Evolutionary conservation across 2,329 filamentous ascomycete genomes (phyloP), one percentile per base, ranked within the genome.

Genomic region (Aspergillus japonicus): DNA sequence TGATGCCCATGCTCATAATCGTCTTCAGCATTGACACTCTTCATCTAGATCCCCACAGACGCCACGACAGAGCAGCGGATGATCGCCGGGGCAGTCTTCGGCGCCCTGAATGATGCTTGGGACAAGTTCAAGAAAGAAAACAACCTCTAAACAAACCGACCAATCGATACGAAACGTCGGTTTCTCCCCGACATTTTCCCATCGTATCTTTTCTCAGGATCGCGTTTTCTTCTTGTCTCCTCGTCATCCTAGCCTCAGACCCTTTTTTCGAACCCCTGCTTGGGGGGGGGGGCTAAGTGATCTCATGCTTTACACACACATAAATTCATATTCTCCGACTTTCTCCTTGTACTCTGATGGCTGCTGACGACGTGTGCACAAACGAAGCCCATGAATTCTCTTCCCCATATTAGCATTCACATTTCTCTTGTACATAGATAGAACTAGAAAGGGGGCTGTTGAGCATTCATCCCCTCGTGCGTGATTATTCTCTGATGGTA

Each of bases 31-130:
- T n/a, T 48, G 10, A 11, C 19, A 11, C 14, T 48, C 54, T 47
- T 31, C 29, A 31, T n/a, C 24, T 62, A 86, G 86, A 85, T 89
- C 54, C 77, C 86, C 4, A 85, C 84, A 62, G 78, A 79, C 56
- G 86, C 86, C n/a, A 87, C 85, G 2, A 88, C 85, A 0, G 86
- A 89, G 68, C 86, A 89, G 71, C 80, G 80, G 58, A 89, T 89
- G 86, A 85, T 88, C 64, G 85, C 86, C 64, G 85, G 83, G 26
- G 82, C 85, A 2, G 86, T 89, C 2, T 89, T 89, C 65, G 85
- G 83, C 64, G 83, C 84, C 12, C 70, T 89, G 66, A 89, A 89
- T 65, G 86, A 88, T 70, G 86, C 86, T 7, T 89, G 86, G 86
- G 86, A 88, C 68, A 87, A 87, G 70, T 89, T 89, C 75, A 87